Conservation (phyloP, 352 stramenopile genomes). For the Phytophthora agathidicida region DNA sequence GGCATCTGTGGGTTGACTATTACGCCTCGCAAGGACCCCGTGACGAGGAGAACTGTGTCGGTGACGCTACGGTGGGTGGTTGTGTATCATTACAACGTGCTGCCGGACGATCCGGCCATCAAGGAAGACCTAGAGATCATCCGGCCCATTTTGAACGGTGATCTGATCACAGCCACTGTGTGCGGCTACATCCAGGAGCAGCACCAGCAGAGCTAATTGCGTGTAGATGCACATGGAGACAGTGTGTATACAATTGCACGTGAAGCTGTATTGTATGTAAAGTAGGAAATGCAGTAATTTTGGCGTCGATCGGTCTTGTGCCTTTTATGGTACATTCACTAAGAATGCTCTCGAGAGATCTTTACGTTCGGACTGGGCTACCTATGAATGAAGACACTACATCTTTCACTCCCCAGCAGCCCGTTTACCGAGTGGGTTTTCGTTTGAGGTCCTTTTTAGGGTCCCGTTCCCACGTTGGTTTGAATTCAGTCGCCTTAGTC, state of each 20-base stretch:
- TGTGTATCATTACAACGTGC: conserved; percentile 42
- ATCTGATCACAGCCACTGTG: conserved; percentile 43
- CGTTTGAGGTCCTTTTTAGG: too few relatives aligned
- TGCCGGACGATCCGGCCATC: conserved; percentile 33
- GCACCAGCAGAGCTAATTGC: conserved; percentile 23
- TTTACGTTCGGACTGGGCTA: too few relatives aligned
- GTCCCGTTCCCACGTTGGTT: too few relatives aligned
- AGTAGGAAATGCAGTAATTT: conserved; percentile 25
- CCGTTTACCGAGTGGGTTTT: too few relatives aligned
- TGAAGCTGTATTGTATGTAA: conserved; percentile 2
- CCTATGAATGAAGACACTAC: too few relatives aligned
- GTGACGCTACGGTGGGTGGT: conserved; percentile 40
- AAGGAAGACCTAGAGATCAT: conserved; percentile 32
- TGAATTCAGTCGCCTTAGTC: too few relatives aligned
- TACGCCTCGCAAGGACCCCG: conserved; percentile 27
- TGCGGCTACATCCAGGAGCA: conserved; percentile 40
- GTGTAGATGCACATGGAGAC: too few relatives aligned
- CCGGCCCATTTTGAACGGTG: conserved; percentile 51
- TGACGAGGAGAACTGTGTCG: conserved; percentile 13
- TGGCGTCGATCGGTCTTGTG: conserved; percentile 5
- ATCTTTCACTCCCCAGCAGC: too few relatives aligned
- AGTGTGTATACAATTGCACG: too few relatives aligned
- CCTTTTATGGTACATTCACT: too few relatives aligned
- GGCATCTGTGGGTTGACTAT: conserved; percentile 36
- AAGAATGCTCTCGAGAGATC: too few relatives aligned